phyloP scores from a whole-genome alignment of 768 basidiomycete genomes.

The Hypsizygus marmoreus region DNA sequence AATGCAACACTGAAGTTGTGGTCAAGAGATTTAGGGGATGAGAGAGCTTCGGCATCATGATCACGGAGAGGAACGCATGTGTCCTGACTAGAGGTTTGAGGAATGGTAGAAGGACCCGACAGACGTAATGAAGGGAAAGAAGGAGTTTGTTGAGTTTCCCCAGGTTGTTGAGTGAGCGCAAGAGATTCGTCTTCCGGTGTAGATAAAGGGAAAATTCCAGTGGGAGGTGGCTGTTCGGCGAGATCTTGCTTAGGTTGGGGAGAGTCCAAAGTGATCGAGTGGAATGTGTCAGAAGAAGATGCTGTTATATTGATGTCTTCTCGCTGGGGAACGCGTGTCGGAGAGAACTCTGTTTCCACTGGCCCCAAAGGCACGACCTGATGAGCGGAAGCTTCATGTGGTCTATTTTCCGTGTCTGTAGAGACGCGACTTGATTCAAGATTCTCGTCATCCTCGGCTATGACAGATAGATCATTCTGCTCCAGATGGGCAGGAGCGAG shows the following conservation, averaged over 20 bases:
- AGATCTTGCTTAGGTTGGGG: conserved; percentile 18
- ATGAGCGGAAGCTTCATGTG: neutral
- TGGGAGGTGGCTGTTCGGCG: conserved; percentile 1
- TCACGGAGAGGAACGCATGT: conserved; percentile 36
- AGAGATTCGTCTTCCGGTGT: too few relatives aligned
- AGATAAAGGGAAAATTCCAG: neutral
- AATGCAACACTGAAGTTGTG: conserved; percentile 44
- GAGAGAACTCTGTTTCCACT: too few relatives aligned
- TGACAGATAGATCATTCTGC: conserved; percentile 61
- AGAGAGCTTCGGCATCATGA: conserved; percentile 21
- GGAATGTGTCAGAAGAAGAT: conserved; percentile 39
- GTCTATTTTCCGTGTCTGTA: neutral
- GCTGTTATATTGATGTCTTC: conserved; percentile 15
- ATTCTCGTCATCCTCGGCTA: conserved; percentile 70
- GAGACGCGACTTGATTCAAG: conserved; percentile 39
- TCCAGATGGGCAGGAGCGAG: conserved; percentile 18
- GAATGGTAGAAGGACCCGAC: too few relatives aligned
- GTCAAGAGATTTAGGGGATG: conserved; percentile 21
- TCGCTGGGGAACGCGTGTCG: neutral
- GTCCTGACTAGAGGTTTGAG: conserved; percentile 19
- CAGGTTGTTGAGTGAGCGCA: too few relatives aligned
- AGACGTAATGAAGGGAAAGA: too few relatives aligned
- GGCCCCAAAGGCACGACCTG: too few relatives aligned
- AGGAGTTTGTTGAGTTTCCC: too few relatives aligned
- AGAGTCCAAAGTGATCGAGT: conserved; percentile 42